A percentile compares a stretch with the other conserved stretches of the same genome.
These are phyloP conservation scores for Ophiostoma sp. DNA, from an alignment of 2,329 filamentous ascomycete genomes.

Conservation along the genomic window DNA sequence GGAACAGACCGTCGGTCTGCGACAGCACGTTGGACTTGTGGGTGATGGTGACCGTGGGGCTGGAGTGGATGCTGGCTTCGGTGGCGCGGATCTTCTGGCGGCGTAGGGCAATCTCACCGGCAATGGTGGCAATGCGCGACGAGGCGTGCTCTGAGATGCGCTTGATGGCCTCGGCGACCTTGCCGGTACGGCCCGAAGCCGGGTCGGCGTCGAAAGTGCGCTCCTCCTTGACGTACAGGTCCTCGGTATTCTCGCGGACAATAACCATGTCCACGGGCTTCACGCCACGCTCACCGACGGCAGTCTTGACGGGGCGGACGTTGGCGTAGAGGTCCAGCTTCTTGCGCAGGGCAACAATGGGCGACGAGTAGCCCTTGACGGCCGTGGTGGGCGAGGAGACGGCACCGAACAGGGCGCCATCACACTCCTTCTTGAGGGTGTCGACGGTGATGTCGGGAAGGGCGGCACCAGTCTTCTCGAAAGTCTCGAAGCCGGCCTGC, in stretches of 20 bases:
- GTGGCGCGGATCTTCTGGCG: constrained; percentile 70
- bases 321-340: constrained; percentile 94
- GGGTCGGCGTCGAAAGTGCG: constrained; percentile 62
- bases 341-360: constrained; percentile 95
- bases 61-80: constrained; percentile 56
- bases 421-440: constrained; percentile 81
- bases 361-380: constrained; percentile 92
- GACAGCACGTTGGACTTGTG: constrained; percentile 98
- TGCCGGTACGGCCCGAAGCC: constrained; percentile 53
- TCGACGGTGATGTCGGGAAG: constrained; percentile 89
- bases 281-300: constrained; percentile 57
- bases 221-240: constrained; percentile 97
- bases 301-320: constrained; percentile 88
- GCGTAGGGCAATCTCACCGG: constrained; percentile 86
- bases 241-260: constrained; percentile 97
- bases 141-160: constrained; percentile 84
- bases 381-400: constrained; percentile 86
- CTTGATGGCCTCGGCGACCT: constrained; percentile 96
- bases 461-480: constrained; percentile 81
- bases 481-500: constrained; percentile 87
- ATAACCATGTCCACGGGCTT: constrained; percentile 91
- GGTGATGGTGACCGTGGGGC: constrained; percentile 84
- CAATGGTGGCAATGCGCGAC: constrained; percentile 83
- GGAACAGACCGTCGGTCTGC: constrained; percentile 95
- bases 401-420: constrained; percentile 93